Evolutionary conservation across 441 rosid species (phyloP).

Genomic region (Arabidopsis hybrid): DNA sequence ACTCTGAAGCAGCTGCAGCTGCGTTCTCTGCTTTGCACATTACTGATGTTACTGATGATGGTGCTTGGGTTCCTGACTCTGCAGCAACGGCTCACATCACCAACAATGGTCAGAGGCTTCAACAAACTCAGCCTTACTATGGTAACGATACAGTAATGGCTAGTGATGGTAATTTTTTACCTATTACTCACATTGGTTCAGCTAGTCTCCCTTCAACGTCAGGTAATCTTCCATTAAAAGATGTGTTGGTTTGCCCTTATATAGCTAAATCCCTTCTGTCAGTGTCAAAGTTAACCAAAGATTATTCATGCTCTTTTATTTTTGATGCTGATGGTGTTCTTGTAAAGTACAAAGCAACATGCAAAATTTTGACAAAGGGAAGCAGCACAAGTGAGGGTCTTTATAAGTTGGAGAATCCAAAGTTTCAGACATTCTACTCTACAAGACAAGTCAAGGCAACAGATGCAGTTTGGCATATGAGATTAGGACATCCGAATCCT

Average conservation of each 20-base stretch:
- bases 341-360: not conserved
- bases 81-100: not conserved
- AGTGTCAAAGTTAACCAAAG: not conserved
- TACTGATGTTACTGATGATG: not conserved
- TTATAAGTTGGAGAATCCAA: not conserved
- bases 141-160: not conserved
- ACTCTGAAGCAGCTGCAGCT: not conserved
- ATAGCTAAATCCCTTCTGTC: not conserved
- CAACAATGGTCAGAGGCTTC: rapidly evolving
- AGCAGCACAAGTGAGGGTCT: not conserved
- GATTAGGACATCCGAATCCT: rapidly evolving
- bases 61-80: not conserved
- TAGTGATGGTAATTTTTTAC: not conserved
- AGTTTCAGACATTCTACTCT: not conserved
- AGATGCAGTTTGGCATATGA: not conserved
- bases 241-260: not conserved
- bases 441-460: not conserved
- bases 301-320: not conserved
- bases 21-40: not conserved
- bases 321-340: not conserved
- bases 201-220: rapidly evolving
- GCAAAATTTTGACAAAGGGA: not conserved
- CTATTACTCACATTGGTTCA: not conserved
- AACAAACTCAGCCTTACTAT: not conserved
- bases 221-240: not conserved